Evolutionary conservation across 345 rosid species (phyloP).

Genomic region (Eucalyptus leucophloia): DNA sequence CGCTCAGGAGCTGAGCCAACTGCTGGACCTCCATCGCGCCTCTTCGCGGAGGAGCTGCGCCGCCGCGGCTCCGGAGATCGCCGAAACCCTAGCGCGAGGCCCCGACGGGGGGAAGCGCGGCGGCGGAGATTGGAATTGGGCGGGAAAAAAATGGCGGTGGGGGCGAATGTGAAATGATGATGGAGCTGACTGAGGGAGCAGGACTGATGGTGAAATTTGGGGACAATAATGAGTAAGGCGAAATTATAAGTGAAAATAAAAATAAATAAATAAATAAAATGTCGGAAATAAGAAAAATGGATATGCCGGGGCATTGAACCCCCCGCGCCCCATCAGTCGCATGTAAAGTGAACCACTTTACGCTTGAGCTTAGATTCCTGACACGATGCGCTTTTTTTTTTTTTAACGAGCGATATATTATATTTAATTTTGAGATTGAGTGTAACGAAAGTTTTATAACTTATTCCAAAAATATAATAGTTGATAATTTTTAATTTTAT

Average conservation of each 20-base stretch:
- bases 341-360: not conserved
- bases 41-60: not conserved
- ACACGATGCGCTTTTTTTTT: not conserved
- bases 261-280: not conserved
- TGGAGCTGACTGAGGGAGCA: not conserved
- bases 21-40: slow-evolving; percentile 22
- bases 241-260: not conserved
- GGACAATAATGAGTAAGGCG: not conserved
- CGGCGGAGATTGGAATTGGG: not conserved
- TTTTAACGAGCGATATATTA: not conserved
- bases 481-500: fast-evolving
- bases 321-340: not conserved
- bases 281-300: not conserved
- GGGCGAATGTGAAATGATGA: not conserved
- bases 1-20: slow-evolving; percentile 42
- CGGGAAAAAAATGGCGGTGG: slow-evolving; percentile 6
- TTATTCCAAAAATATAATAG: not conserved
- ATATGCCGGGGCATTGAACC: not conserved
- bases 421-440: not conserved
- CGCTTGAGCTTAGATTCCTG: not conserved
- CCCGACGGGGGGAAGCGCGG: not conserved
- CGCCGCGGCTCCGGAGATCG: not conserved
- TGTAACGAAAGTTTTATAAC: not conserved
- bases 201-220: not conserved
- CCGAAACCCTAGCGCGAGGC: not conserved